Base-by-base conservation (phyloP, 2,329 filamentous ascomycete genomes). In the Fusarium clavum region DNA sequence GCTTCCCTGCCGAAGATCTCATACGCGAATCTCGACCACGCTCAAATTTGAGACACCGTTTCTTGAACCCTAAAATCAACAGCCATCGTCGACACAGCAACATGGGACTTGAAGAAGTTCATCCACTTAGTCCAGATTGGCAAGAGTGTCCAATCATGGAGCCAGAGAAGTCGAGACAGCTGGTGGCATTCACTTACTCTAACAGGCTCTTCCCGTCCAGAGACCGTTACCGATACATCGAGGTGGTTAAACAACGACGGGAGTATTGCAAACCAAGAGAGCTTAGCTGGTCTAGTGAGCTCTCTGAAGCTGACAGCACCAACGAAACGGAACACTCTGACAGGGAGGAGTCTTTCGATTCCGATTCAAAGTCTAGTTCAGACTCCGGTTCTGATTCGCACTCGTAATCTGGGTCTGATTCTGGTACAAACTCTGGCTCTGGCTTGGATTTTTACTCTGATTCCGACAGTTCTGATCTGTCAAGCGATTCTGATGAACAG, bases 161-260 rank as follows among this genome's bases (percentile, higher is more conserved):
- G 18, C 6, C 18, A 38, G 18, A n/a, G 12, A n/a, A 0, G 5
- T 3, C 2, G 18, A n/a, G 18, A 1, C 34, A 18, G 34, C 18
- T 38, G 2, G 7, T 38, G 18, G 34, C 18, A 4, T 38, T 4
- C 12, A 6, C 18, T 12, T 18, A 38, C 2, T n/a, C 10, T 38
- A 6, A 38, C 34, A n/a, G 34, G 1, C 2, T 38, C 18, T 38
- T 38, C 18, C 10, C 18, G 2, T 6, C 18, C 0, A 11, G 2
- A n/a, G 18, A 38, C 18, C 18, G 34, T 12, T n/a, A 4, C 34
- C 6, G 10, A 38, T 38, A 38, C 10, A 38, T 18, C 34, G 18
- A 38, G 18, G 34, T 38, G 3, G 6, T 6, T 3, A 38, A 38
- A 38, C 10, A 6, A n/a, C 5, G 34, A 1, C 10, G 6, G 6